Evolutionary conservation across 495 filamentous ascomycete species (phyloP), one percentile per base, ranked within the genome.

Genomic region (Tuber aestivum): DNA sequence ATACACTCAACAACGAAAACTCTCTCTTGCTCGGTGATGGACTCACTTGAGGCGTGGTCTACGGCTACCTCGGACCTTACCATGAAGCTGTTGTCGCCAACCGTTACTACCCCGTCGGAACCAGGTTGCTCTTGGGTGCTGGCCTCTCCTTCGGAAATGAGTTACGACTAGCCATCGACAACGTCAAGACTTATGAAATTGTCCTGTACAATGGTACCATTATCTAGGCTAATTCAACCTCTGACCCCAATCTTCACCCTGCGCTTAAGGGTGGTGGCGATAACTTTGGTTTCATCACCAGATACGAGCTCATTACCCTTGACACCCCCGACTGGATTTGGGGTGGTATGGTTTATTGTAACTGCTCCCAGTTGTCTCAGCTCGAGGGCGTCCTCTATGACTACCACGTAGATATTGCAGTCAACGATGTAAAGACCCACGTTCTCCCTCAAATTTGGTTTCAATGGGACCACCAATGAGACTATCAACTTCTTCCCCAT

Each of bases 221-320:
- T 41, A 74, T 85, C n/a, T 81, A 81, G n/a, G 86, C 84, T 35
- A 85, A 79, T 27, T 56, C 74, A 1, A 69, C 70, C 3, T 35
- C 41, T n/a, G 69, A 85, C 61, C n/a, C 75, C 1, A 84, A 87
- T 70, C 87, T 91, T 9, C 90, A 86, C 75, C 78, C 80, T 20
- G 87, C 87, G 3, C 83, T 91, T 5, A 88, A 88, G 74, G 89
- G 88, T 50, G 87, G 88, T 45, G 84, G 84, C 8, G 88, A 86
- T 77, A 91, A 90, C 82, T 88, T 90, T 74, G 89, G 89, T n/a
- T 85, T 92, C 74, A 87, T 90, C 32, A 90, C 89, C 7, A 78
- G 84, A 23, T 87, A 89, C 77, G 84, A 85, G 32, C 74, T 89
- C 69, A 76, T 85, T 61, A 88, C 88, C n/a, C 10, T 0, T 32